Conservation (phyloP, 495 filamentous ascomycete species). For the Choiromyces venosus region DNA sequence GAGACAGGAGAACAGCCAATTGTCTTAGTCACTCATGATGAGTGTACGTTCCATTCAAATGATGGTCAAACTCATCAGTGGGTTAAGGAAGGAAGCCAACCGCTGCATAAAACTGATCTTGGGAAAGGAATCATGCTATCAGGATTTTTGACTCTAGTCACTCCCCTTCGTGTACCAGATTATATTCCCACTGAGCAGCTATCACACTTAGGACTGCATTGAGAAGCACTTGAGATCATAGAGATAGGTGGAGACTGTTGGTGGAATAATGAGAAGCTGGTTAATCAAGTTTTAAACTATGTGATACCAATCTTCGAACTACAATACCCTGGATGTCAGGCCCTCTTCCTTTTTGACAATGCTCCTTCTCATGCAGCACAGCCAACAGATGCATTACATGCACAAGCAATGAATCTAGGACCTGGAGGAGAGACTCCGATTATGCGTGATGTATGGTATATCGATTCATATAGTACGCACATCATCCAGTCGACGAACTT, state of each 20-base stretch:
- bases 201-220: too few relatives aligned
- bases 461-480: neutral
- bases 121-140: too few relatives aligned
- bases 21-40: constrained; percentile 4
- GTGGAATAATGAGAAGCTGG: too few relatives aligned
- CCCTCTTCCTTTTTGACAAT: constrained; percentile 15
- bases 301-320: constrained; percentile 6
- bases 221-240: too few relatives aligned
- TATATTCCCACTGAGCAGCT: too few relatives aligned
- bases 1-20: neutral
- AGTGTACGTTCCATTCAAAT: constrained; percentile 5
- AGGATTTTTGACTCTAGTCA: too few relatives aligned
- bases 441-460: constrained; percentile 7
- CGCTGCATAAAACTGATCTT: too few relatives aligned
- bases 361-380: constrained; percentile 6
- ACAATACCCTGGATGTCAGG: neutral
- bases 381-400: constrained; percentile 9
- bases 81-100: neutral
- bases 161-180: too few relatives aligned
- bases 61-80: neutral
- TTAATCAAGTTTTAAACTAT: neutral
- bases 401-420: constrained; percentile 9
- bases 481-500: neutral
- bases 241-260: constrained; percentile 4
- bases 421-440: neutral